A percentile compares a stretch with the other conserved stretches of the same genome.
These are phyloP conservation scores for Plantago major DNA, from an alignment of 257 asterid species.

Conservation along the genomic window DNA sequence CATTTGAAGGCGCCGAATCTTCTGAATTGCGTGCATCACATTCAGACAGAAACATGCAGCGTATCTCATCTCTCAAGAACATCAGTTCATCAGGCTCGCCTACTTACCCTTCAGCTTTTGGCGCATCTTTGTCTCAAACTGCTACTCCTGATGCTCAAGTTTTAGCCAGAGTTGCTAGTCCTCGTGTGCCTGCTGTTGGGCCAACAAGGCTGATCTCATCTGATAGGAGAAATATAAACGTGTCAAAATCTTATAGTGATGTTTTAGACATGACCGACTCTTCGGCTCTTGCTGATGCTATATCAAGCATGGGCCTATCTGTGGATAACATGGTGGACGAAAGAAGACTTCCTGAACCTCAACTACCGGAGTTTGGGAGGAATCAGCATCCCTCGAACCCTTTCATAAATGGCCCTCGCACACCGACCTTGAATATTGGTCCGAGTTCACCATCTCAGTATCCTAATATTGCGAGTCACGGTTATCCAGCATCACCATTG, in stretches of 20 bases:
- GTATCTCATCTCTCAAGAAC: too few relatives aligned
- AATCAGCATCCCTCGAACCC: conserved; percentile 27
- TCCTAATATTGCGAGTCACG: conserved; percentile 40
- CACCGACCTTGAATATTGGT: conserved; percentile 32
- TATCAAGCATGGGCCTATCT: conserved; percentile 64
- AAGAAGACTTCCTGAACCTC: conserved; percentile 28
- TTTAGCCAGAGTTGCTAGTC: conserved; percentile 55
- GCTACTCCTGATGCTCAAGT: conserved; percentile 58
- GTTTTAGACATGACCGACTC: conserved; percentile 34
- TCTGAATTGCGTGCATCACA: conserved; percentile 35
- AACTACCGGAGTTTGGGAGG: conserved; percentile 34
- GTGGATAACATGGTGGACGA: conserved; percentile 38
- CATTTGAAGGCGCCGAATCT: conserved; percentile 35
- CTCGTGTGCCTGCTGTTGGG: conserved; percentile 45
- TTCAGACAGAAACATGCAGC: too few relatives aligned
- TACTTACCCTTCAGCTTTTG: too few relatives aligned
- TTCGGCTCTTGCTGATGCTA: conserved; percentile 48
- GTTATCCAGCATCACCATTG: conserved; percentile 52
- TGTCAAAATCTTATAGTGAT: conserved; percentile 30
- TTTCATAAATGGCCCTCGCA: conserved; percentile 41
- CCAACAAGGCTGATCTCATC: conserved; percentile 39
- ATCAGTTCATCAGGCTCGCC: too few relatives aligned
- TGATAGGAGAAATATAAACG: conserved; percentile 30
- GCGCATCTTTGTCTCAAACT: conserved; percentile 49
- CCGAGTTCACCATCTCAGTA: conserved; percentile 47